Percentiles rank a stretch among this genome's conserved stretches.
These are phyloP conservation scores for Murraya paniculata DNA, from an alignment of 345 rosid species.

Conservation along the genomic window DNA sequence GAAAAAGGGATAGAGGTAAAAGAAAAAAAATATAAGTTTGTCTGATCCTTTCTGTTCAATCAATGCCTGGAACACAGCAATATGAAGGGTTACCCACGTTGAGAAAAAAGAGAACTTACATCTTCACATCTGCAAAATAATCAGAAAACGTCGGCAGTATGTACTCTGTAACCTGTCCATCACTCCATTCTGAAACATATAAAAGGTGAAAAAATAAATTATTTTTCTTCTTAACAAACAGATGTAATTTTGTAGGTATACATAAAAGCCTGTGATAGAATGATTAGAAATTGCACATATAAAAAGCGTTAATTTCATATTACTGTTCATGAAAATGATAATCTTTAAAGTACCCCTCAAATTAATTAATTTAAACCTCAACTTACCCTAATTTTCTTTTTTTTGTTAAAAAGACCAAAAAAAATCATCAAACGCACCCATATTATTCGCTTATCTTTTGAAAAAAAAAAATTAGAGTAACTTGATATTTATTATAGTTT, in stretches of 20 bases:
- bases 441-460: too few species aligned
- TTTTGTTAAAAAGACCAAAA: too few species aligned
- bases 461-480: too few species aligned
- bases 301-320: too few species aligned
- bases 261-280: background rate
- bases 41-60: background rate
- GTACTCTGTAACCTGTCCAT: conserved; percentile 94
- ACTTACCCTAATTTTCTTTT: too few species aligned
- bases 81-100: background rate
- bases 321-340: too few species aligned
- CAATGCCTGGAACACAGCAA: background rate
- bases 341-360: too few species aligned
- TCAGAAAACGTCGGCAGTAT: conserved; percentile 93
- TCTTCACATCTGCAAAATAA: conserved; percentile 91
- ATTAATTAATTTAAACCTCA: too few species aligned
- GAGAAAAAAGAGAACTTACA: conserved; percentile 49
- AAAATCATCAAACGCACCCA: too few species aligned
- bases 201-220: conserved; percentile 18
- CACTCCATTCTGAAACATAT: conserved; percentile 80
- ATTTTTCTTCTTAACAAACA: background rate
- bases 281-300: background rate
- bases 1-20: background rate
- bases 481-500: too few species aligned
- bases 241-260: background rate
- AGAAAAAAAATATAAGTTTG: background rate